Conservation (phyloP, 1,284 basidiomycete genomes). For the Sporisorium iseilematis-ciliati region DNA sequence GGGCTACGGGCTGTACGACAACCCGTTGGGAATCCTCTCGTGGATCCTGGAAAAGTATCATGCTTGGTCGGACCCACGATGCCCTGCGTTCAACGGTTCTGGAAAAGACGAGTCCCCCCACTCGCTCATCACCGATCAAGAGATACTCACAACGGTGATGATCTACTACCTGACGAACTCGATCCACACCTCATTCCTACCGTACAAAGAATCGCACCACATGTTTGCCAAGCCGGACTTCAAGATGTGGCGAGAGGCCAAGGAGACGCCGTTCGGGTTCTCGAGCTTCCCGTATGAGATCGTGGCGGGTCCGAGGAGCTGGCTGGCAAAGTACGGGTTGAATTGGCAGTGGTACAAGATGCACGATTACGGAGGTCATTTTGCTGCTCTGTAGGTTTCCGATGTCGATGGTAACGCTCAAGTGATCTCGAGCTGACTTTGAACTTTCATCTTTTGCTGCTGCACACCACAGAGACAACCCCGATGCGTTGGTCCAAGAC, state of each 20-base stretch:
- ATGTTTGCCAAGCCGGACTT: constrained; percentile 32
- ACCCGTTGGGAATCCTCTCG: constrained; percentile 34
- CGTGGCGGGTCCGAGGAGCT: constrained; percentile 38
- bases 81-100: constrained; percentile 47
- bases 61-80: constrained; percentile 56
- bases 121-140: constrained; percentile 50
- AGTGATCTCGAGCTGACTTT: not conserved
- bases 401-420: not conserved
- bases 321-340: constrained; percentile 37
- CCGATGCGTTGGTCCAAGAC: constrained; percentile 44
- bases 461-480: constrained; percentile 33
- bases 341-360: constrained; percentile 47
- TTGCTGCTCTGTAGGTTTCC: constrained; percentile 60
- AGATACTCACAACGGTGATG: constrained; percentile 48
- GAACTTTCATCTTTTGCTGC: not conserved
- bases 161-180: constrained; percentile 54
- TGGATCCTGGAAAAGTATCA: constrained; percentile 58
- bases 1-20: constrained; percentile 35
- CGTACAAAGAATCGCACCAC: constrained; percentile 45
- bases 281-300: constrained; percentile 52
- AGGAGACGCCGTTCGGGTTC: constrained; percentile 48
- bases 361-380: constrained; percentile 60
- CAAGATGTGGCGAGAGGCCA: constrained; percentile 24
- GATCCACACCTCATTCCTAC: constrained; percentile 52
- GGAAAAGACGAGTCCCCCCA: constrained; percentile 8